Conservation (phyloP, 176 grass and related monocot species). For the Thinopyrum elongatum region DNA sequence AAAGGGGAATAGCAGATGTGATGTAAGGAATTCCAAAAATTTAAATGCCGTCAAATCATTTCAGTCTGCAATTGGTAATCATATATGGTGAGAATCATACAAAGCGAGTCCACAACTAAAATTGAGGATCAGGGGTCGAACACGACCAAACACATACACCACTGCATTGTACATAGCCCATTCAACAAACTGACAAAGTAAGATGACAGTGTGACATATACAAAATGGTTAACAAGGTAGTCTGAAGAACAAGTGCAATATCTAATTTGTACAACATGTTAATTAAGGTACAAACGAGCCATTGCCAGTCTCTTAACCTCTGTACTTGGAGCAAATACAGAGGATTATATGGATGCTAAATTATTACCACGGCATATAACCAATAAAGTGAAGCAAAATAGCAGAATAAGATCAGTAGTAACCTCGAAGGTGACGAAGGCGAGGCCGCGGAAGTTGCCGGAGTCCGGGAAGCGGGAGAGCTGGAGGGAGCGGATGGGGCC, state of each 20-base stretch:
- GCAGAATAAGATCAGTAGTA: not conserved
- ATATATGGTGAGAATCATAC: not conserved
- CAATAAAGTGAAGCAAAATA: not conserved
- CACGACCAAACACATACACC: not conserved
- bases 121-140: not conserved
- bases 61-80: not conserved
- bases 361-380: not conserved
- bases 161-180: not conserved
- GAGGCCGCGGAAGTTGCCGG: constrained; percentile 86
- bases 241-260: not conserved
- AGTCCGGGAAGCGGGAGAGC: constrained; percentile 83
- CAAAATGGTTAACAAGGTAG: not conserved
- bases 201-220: not conserved
- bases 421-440: constrained; percentile 87
- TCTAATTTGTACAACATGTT: not conserved
- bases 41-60: not conserved
- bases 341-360: not conserved
- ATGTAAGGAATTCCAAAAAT: not conserved
- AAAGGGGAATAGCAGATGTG: not conserved
- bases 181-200: not conserved
- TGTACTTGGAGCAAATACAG: not conserved
- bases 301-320: not conserved
- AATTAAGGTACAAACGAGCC: not conserved
- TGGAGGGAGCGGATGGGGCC: constrained; percentile 68
- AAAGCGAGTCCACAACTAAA: not conserved